These are phyloP conservation scores for Lablab purpureus DNA, from an alignment of 306 rosid genomes.

Conservation along the genomic window DNA sequence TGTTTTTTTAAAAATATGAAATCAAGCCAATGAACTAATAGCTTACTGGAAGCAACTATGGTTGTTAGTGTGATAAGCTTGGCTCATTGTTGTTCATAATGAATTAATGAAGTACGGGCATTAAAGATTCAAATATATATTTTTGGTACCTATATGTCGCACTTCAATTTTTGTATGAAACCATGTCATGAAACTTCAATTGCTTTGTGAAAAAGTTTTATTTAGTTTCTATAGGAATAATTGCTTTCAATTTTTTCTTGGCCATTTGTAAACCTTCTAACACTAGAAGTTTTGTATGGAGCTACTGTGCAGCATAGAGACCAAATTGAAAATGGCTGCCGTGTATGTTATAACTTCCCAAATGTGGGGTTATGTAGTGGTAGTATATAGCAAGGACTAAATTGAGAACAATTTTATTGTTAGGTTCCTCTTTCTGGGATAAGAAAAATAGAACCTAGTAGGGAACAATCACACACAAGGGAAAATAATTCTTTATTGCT, in stretches of 20 bases:
- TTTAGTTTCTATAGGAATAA: neutral
- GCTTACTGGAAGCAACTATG: neutral
- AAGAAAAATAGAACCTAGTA: too few relatives aligned
- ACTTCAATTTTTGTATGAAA: neutral
- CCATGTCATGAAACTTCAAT: too few relatives aligned
- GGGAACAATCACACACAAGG: too few relatives aligned
- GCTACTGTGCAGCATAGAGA: neutral
- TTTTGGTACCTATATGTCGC: neutral
- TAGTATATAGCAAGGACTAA: neutral
- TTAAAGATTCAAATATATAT: neutral
- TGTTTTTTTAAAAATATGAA: neutral
- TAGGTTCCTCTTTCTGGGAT: too few relatives aligned
- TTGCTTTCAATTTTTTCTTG: neutral
- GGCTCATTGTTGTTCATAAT: neutral
- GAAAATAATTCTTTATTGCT: too few relatives aligned
- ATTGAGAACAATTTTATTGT: neutral
- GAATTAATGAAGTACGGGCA: neutral
- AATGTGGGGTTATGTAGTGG: neutral
- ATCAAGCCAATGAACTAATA: slow-evolving; percentile 12
- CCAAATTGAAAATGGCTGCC: slow-evolving; percentile 4
- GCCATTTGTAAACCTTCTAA: slow-evolving; percentile 12
- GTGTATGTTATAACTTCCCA: slow-evolving; percentile 4
- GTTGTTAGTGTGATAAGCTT: neutral
- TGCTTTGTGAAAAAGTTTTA: neutral
- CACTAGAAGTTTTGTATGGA: neutral